Evolutionary conservation across 352 stramenopile species (phyloP), one percentile per base, ranked within the genome.

Genomic region (Globisporangium echinulatum): DNA sequence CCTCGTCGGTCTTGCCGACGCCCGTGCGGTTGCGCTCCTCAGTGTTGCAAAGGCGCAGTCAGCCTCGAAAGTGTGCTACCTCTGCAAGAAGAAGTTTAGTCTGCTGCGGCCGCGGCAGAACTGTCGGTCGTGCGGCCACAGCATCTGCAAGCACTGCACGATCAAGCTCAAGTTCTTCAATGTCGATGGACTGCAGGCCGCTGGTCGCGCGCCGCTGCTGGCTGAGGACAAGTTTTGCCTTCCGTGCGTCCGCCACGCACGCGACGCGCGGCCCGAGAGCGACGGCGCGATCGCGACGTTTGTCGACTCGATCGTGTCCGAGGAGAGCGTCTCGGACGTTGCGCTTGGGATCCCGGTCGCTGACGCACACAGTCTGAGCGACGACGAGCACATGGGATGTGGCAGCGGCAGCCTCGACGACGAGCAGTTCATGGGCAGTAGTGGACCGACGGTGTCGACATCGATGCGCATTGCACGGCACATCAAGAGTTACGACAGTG

Each of bases 11-110:
- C 51, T 64, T n/a, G 58, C 52, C 2, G 51, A 59, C 7, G 58
- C 58, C 2, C 58, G 58, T 7, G 58, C 58, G 4, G 37, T 64
- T 9, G 44, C 43, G n/a, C 36, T 43, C 2, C 49, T 62, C 15
- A 33, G 38, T 19, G 40, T 44, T 33, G 58, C 58, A 4, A 54
- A 43, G 10, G 42, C 50, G 4, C 0, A 33, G 4, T 59, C 50
- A 1, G 51, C 42, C 11, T 25, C 42, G 42, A 64, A 64, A 19
- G 36, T 37, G 13, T 59, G 58, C 19, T 60, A 61, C 39, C 52
- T 64, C 7, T 62, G 56, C 56, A 49, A 56, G 47, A 62, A 62
- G 56, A 54, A 56, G 48, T 62, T 62, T 17, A 55, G 56, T 33
- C 40, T 56, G 38, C 17, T 62, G 9, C 56, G 49, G 14, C 10